A percentile compares a stretch with the other conserved stretches of the same genome.
phyloP scores from a whole-genome alignment of 2,329 filamentous ascomycete genomes.

The Phialemoniopsis sp. region DNA sequence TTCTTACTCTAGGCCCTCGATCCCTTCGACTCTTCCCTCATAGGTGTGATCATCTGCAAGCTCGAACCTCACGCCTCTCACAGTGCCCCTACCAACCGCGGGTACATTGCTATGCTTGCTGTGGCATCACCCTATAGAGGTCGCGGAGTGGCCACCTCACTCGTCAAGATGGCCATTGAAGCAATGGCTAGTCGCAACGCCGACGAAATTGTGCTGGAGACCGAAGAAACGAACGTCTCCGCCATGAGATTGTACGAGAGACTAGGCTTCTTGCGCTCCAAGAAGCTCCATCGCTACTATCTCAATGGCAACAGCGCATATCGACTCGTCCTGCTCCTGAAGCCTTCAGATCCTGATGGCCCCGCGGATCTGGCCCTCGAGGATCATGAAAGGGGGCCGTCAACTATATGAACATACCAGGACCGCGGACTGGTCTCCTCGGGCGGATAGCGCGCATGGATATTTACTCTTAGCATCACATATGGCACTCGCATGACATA shows the following conservation, averaged over 20 bases:
- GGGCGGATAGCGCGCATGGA: no score
- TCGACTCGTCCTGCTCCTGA: slow-evolving; percentile 77
- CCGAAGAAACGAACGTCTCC: slow-evolving; percentile 85
- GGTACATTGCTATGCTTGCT: slow-evolving; percentile 99
- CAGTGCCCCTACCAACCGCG: slow-evolving; percentile 68
- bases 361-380: slow-evolving; percentile 27
- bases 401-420: slow-evolving; percentile 3
- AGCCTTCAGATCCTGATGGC: slow-evolving; percentile 39
- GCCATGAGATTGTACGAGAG: slow-evolving; percentile 92
- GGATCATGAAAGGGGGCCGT: slow-evolving; percentile 13
- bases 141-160: slow-evolving; percentile 78
- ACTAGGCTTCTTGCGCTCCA: slow-evolving; percentile 86
- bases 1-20: slow-evolving; percentile 47
- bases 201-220: slow-evolving; percentile 94
- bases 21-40: slow-evolving; percentile 57
- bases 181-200: slow-evolving; percentile 81
- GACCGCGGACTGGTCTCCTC: no score
- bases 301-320: slow-evolving; percentile 95
- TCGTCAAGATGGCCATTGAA: slow-evolving; percentile 88
- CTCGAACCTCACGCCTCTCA: slow-evolving; percentile 85
- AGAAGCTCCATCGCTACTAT: slow-evolving; percentile 92
- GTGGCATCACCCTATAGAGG: slow-evolving; percentile 77
- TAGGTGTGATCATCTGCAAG: slow-evolving; percentile 93
- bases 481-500: no score
- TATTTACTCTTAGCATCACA: no score